These are phyloP conservation scores for Diplosphaera chodatii DNA, from an alignment of 139 green algal genomes.

Conservation along the genomic window DNA sequence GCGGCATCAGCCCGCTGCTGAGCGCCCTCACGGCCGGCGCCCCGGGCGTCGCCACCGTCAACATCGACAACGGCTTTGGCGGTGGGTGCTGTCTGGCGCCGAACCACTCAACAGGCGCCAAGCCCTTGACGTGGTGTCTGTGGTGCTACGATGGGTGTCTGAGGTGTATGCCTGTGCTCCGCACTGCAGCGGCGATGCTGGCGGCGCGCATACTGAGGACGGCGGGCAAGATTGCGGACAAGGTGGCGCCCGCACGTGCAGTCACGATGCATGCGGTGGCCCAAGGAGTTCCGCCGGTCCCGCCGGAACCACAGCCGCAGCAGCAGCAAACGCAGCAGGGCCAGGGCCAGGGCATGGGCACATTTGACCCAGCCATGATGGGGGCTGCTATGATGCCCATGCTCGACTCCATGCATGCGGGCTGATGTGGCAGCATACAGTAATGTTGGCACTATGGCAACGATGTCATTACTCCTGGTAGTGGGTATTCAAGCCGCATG, in stretches of 20 bases:
- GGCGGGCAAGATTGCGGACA: slow-evolving; percentile 14
- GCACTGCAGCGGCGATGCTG: slow-evolving; percentile 47
- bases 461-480: too few species aligned
- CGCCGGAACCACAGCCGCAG: too few species aligned
- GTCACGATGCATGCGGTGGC: background rate
- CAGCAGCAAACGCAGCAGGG: background rate
- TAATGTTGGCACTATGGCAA: too few species aligned
- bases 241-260: background rate
- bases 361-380: too few species aligned
- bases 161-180: slow-evolving; percentile 4
- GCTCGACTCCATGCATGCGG: too few species aligned
- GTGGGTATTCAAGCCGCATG: too few species aligned
- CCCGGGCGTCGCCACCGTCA: slow-evolving; percentile 64
- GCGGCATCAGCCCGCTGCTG: slow-evolving; percentile 53
- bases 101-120: too few species aligned
- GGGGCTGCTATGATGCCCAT: too few species aligned
- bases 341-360: too few species aligned
- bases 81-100: background rate
- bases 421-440: too few species aligned
- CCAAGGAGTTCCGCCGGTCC: background rate
- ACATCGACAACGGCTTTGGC: slow-evolving; percentile 68
- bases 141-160: background rate
- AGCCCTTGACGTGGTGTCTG: too few species aligned
- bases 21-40: slow-evolving; percentile 48
- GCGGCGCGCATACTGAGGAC: slow-evolving; percentile 63